These are phyloP conservation scores for Annulohypoxylon maeteangense DNA, from an alignment of 495 filamentous ascomycete genomes.

Conservation along the genomic window DNA sequence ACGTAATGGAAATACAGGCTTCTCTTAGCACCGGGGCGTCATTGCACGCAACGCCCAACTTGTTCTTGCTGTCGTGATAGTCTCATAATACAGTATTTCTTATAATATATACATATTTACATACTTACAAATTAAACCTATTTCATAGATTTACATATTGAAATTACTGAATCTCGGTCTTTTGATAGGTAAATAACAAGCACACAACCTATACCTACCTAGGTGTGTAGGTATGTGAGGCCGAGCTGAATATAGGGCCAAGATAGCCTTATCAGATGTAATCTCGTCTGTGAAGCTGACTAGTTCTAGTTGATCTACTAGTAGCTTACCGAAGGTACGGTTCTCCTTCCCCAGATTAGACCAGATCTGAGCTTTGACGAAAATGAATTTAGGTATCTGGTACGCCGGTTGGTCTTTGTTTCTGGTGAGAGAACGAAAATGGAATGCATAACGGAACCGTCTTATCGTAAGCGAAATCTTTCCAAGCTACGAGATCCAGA, in stretches of 20 bases:
- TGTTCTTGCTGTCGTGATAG: conserved; percentile 21
- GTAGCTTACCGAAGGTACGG: conserved; percentile 26
- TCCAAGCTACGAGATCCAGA: not conserved
- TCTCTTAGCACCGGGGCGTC: conserved; percentile 35
- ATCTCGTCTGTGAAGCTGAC: not conserved
- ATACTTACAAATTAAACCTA: not conserved
- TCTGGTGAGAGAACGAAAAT: not conserved
- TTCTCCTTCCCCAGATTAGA: conserved; percentile 21
- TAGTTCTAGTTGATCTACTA: conserved; percentile 13
- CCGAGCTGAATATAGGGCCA: not conserved
- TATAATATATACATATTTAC: not conserved
- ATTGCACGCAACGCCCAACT: conserved; percentile 18
- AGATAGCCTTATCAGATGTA: conserved; percentile 17
- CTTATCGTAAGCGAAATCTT: conserved; percentile 1
- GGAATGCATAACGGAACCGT: not conserved
- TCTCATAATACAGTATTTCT: conserved; percentile 1
- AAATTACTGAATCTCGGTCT: not conserved
- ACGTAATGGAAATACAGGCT: conserved; percentile 48
- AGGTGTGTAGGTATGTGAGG: not conserved
- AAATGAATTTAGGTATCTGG: conserved; percentile 8
- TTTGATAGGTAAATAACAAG: too few relatives aligned
- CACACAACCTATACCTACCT: too few relatives aligned
- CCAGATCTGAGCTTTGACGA: not conserved
- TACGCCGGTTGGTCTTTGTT: conserved; percentile 3
- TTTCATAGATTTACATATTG: not conserved